Percentiles rank a stretch among this genome's conserved stretches.
phyloP scores from a whole-genome alignment of 345 rosid genomes.

The Microcos paniculata region DNA sequence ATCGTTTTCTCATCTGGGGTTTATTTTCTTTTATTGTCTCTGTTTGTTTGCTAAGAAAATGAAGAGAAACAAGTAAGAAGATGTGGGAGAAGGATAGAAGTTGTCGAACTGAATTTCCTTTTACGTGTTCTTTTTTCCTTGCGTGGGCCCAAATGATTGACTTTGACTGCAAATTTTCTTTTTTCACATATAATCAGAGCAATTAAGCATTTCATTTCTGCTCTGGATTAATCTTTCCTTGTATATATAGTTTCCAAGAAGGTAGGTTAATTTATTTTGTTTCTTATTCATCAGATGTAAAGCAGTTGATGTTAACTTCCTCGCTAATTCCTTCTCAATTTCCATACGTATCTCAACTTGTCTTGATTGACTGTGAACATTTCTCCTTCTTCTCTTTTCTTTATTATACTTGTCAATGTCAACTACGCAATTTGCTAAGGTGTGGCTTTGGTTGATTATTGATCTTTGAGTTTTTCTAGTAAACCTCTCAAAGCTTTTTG shows the following conservation, averaged over 20 bases:
- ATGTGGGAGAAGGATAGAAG: background rate
- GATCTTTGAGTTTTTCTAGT: background rate
- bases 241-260: background rate
- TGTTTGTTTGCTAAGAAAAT: background rate
- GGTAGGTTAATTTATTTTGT: background rate
- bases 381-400: background rate
- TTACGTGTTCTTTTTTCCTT: background rate
- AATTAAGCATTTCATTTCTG: background rate
- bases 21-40: background rate
- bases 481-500: background rate
- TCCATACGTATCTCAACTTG: background rate
- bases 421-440: background rate
- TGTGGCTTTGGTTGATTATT: background rate
- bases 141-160: background rate
- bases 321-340: background rate
- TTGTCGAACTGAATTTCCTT: slow-evolving; percentile 1
- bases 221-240: background rate
- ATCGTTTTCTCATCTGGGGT: background rate
- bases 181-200: background rate
- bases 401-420: background rate
- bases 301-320: background rate
- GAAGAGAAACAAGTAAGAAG: background rate
- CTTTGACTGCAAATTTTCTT: background rate
- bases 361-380: background rate
- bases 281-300: background rate